Evolutionary conservation across 2,329 filamentous ascomycete species (phyloP).

Genomic region (Westerdykella ornata): DNA sequence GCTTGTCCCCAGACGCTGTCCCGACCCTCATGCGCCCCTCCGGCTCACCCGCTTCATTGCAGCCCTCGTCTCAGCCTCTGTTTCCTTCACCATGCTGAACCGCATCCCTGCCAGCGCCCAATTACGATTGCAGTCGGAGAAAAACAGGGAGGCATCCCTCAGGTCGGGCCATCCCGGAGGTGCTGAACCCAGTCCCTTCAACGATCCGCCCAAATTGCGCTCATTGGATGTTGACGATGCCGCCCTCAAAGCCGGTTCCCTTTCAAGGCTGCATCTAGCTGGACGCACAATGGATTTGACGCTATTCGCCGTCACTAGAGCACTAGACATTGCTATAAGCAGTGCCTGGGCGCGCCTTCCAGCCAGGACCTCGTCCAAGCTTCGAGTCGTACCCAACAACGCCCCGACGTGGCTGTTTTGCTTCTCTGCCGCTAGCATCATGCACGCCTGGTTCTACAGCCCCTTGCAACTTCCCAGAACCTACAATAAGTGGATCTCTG

Average conservation of each 20-base stretch:
- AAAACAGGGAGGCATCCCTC: not conserved
- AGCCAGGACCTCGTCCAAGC: slow-evolving; percentile 1
- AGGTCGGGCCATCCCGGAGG: slow-evolving; percentile 8
- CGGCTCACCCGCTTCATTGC: slow-evolving; percentile 38
- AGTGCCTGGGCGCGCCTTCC: slow-evolving; percentile 47
- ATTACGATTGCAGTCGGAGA: not conserved
- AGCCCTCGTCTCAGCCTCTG: slow-evolving; percentile 45
- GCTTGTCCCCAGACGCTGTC: slow-evolving; percentile 10
- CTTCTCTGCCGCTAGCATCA: slow-evolving; percentile 64
- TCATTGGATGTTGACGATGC: slow-evolving; percentile 5
- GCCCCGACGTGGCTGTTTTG: slow-evolving; percentile 68
- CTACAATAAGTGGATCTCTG: slow-evolving; percentile 77
- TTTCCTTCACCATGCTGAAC: slow-evolving; percentile 47
- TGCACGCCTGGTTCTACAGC: slow-evolving; percentile 84
- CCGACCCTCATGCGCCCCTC: not conserved
- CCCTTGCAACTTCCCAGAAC: slow-evolving; percentile 63
- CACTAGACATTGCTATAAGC: slow-evolving; percentile 59
- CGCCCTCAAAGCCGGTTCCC: slow-evolving; percentile 4
- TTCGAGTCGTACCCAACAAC: slow-evolving; percentile 31
- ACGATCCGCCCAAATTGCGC: slow-evolving; percentile 18
- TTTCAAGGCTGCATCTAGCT: slow-evolving; percentile 40
- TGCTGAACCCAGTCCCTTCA: slow-evolving; percentile 17
- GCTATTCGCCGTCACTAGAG: slow-evolving; percentile 67
- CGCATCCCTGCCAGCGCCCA: slow-evolving; percentile 17
- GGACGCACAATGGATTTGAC: slow-evolving; percentile 77